Base-by-base conservation (phyloP, 108 stramenopile species). In the Skeletonema grethae region DNA sequence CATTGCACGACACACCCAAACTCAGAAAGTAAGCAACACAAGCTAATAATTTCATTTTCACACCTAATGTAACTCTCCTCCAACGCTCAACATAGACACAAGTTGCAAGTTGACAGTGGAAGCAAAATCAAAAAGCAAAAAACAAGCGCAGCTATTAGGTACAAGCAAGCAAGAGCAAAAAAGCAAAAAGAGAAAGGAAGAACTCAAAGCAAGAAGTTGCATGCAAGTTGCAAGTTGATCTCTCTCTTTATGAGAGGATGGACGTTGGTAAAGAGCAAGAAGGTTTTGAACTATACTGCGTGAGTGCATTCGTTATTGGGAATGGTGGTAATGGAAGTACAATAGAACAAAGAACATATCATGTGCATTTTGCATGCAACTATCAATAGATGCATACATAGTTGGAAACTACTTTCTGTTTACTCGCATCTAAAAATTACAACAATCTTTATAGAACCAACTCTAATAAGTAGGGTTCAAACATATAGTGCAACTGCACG, bases 11-110 rank as follows among this genome's bases (percentile, higher is more conserved):
- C 6, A 5, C 5, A 8, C 50, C 20, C 6, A 22, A 9, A 6
- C 5, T 22, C 50, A 53, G 22, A 53, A 53, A 53, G 50, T 53
- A 53, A 24, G 50, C 22, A 24, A 22, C 22, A 22, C 20, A 53
- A 53, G 22, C 22, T 53, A 53, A 53, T 53, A 53, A 53, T 22
- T 53, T 53, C 50, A 53, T 53, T n/a, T 15, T n/a, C 15, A 43
- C 13, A 15, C 41, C 13, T 2, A 10, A 2, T 7, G 4, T 2
- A 9, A 24, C 50, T 24, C 8, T 7, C 7, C 50, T 24, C 16
- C 50, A 53, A 4, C 5, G 4, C 18, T 20, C 22, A 22, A 20
- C n/a, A n/a, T n/a, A 22, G 18, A 16, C n/a, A n/a, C n/a, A 9
- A 2, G 50, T 24, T 1, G 36, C 32, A 11, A 38, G 36, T 38